Evolutionary conservation across 2,329 filamentous ascomycete genomes (phyloP).

Genomic region (Hypoxylon rubiginosum): DNA sequence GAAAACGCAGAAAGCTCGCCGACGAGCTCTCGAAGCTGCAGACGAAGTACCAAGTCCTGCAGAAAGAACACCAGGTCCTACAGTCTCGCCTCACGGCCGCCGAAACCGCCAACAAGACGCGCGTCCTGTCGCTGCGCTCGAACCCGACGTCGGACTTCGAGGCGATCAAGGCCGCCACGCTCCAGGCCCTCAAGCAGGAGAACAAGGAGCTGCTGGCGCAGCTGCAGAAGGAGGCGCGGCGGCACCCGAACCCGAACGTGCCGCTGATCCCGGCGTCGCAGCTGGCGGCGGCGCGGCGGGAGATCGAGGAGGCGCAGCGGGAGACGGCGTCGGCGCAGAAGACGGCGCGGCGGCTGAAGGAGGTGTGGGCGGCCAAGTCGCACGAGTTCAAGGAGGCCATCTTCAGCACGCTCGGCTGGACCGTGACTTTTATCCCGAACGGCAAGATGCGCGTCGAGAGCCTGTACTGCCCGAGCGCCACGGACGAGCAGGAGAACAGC

Average conservation of each 20-base stretch:
- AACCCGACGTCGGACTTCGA: conserved; percentile 92
- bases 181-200: conserved; percentile 82
- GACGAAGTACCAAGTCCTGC: conserved; percentile 77
- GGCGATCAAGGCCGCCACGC: conserved; percentile 84
- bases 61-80: conserved; percentile 78
- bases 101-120: conserved; percentile 78
- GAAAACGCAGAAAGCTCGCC: conserved; percentile 80
- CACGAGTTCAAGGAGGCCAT: conserved; percentile 97
- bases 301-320: conserved; percentile 78
- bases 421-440: conserved; percentile 95
- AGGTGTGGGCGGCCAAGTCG: conserved; percentile 92
- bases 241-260: conserved; percentile 56
- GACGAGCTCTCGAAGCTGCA: conserved; percentile 68
- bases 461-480: conserved; percentile 79
- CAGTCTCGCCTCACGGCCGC: conserved; percentile 79
- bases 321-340: conserved; percentile 83
- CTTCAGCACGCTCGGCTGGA: conserved; percentile 91
- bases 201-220: conserved; percentile 86
- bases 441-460: conserved; percentile 93
- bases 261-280: conserved; percentile 82
- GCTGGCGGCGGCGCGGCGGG: conserved; percentile 79
- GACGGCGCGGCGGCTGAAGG: conserved; percentile 85
- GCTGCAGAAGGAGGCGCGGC: conserved; percentile 66
- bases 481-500: conserved; percentile 77
- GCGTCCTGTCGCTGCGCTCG: conserved; percentile 86